Evolutionary conservation across 768 basidiomycete species (phyloP).

Genomic region (Russula sp.): DNA sequence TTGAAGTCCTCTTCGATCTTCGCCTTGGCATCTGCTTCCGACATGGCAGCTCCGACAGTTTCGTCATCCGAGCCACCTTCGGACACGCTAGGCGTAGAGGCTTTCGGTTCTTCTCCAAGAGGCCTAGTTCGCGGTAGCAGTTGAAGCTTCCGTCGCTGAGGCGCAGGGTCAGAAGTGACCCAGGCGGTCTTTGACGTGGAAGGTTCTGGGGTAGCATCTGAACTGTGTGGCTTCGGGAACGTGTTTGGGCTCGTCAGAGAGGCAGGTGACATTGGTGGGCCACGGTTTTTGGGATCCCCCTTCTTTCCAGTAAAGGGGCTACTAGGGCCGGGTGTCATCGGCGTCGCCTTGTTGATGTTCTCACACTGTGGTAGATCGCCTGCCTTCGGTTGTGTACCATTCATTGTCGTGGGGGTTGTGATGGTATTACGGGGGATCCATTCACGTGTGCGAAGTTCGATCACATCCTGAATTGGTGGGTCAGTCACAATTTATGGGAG

Average conservation of each 20-base stretch:
- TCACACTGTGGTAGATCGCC: constrained; percentile 86
- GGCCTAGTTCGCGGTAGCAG: constrained; percentile 75
- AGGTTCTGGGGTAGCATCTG: constrained; percentile 50
- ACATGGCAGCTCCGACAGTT: constrained; percentile 44
- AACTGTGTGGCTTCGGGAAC: constrained; percentile 75
- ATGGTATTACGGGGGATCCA: constrained; percentile 71
- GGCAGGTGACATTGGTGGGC: constrained; percentile 54
- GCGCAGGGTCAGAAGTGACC: constrained; percentile 41
- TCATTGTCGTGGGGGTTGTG: constrained; percentile 79
- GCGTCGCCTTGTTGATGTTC: constrained; percentile 69
- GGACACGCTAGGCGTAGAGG: constrained; percentile 41
- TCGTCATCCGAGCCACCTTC: constrained; percentile 47
- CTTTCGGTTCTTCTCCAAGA: constrained; percentile 37
- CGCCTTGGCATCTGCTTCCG: constrained; percentile 59
- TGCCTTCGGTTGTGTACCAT: constrained; percentile 60
- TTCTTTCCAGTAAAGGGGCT: constrained; percentile 79
- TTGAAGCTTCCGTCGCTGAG: constrained; percentile 64
- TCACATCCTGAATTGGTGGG: constrained; percentile 59
- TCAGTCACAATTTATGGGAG: constrained; percentile 4
- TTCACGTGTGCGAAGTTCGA: constrained; percentile 78
- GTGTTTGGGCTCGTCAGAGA: constrained; percentile 59
- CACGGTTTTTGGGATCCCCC: constrained; percentile 50
- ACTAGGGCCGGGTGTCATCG: constrained; percentile 65
- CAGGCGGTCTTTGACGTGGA: constrained; percentile 41
- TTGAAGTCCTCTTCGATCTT: constrained; percentile 78